These are phyloP conservation scores for Annulohypoxylon stygium DNA, from an alignment of 495 filamentous ascomycete species.

Conservation along the genomic window DNA sequence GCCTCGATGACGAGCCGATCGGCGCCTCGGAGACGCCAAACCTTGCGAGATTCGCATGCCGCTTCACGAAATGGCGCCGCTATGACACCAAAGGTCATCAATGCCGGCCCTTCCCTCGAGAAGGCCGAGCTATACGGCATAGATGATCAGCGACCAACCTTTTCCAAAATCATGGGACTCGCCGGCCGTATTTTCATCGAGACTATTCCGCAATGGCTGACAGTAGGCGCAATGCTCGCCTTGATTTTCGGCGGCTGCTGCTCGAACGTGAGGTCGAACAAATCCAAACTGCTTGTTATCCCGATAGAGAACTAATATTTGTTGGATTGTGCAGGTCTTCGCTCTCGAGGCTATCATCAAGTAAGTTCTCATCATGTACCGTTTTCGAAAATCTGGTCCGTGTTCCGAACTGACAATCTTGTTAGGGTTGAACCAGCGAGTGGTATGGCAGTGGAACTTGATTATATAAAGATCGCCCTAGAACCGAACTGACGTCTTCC, in stretches of 20 bases:
- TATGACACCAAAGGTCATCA: conserved; percentile 61
- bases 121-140: conserved; percentile 69
- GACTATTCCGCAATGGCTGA: conserved; percentile 76
- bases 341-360: conserved; percentile 96
- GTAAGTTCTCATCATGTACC: conserved; percentile 62
- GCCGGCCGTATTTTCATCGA: conserved; percentile 69
- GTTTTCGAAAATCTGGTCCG: conserved; percentile 26
- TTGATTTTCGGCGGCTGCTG: conserved; percentile 98
- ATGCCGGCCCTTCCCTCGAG: conserved; percentile 67
- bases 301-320: conserved; percentile 33
- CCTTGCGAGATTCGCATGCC: conserved; percentile 52
- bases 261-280: conserved; percentile 79
- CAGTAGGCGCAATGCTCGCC: conserved; percentile 77
- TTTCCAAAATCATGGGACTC: conserved; percentile 66
- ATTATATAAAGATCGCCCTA: conserved; percentile 2
- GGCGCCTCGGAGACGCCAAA: conserved; percentile 51
- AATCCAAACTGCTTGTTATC: conserved; percentile 25
- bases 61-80: conserved; percentile 48
- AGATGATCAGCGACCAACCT: conserved; percentile 66
- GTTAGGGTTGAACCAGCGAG: conserved; percentile 70
- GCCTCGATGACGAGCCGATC: conserved; percentile 53
- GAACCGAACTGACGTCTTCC: conserved; percentile 29
- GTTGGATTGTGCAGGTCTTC: conserved; percentile 74
- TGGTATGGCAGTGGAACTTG: conserved; percentile 57
- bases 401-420: conserved; percentile 44